Percentiles rank a stretch among this genome's conserved stretches.
phyloP scores from a whole-genome alignment of 352 stramenopile genomes.

The Globisporangium emineosum region DNA sequence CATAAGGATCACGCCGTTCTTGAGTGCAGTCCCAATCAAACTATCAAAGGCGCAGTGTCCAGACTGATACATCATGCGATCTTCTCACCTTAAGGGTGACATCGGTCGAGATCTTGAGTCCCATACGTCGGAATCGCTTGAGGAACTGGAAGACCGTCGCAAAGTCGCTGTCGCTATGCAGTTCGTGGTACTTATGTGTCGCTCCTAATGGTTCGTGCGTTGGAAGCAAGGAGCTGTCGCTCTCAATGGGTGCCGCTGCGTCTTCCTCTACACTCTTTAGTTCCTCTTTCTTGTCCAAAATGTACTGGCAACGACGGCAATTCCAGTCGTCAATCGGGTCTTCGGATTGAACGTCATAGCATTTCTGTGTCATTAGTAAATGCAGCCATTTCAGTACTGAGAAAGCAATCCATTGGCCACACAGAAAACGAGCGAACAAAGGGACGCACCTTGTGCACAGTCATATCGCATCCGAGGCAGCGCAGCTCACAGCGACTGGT shows the following conservation, averaged over 20 bases:
- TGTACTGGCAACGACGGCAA: conserved; percentile 56
- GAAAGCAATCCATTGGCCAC: neutral
- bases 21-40: neutral
- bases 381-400: neutral
- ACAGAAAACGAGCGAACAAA: neutral
- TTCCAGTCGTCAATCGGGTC: conserved; percentile 43
- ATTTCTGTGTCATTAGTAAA: conserved; percentile 26
- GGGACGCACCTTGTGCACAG: conserved; percentile 51
- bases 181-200: conserved; percentile 26
- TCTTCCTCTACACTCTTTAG: conserved; percentile 11
- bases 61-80: too few species aligned
- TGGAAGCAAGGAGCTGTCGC: conserved; percentile 25
- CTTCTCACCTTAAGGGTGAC: conserved; percentile 38
- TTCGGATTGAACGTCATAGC: conserved; percentile 50
- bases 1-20: neutral
- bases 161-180: conserved; percentile 53
- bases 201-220: conserved; percentile 30
- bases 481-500: conserved; percentile 53
- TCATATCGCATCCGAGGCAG: conserved; percentile 63
- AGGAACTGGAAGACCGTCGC: conserved; percentile 62
- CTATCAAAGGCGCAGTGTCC: neutral
- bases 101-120: conserved; percentile 44
- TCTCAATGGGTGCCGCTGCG: conserved; percentile 4
- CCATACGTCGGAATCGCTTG: conserved; percentile 58
- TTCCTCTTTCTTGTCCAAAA: conserved; percentile 33